Base-by-base conservation (phyloP, 257 asterid genomes). In the Solanum tarijense region DNA sequence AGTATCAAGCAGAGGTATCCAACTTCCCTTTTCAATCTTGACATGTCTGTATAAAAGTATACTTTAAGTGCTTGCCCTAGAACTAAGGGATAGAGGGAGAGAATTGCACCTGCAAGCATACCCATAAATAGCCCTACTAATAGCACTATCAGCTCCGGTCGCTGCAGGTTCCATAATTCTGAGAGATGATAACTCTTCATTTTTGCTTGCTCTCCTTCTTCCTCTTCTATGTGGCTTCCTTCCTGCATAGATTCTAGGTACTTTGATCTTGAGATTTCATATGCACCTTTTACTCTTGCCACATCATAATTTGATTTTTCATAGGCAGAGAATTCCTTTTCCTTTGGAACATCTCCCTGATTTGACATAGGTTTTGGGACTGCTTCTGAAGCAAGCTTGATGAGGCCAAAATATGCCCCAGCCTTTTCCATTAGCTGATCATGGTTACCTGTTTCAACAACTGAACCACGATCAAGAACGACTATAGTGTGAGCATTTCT, bases 21-120 rank as follows among this genome's bases (percentile, higher is more conserved):
- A 66, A 95, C 93, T 5, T 95, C 93, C 85, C 74, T 90, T 90
- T 92, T 96, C 92, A 96, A 60, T 71, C 87, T 65, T 23, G 76
- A 11, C 9, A 86, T 12, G 87, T 91, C 84, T 5, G 83, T 65
- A 74, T 76, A 13, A 43, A 94, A 96, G 95, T 94, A 95, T 34
- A 93, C 95, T 20, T 90, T 91, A n/a, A 96, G 94, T 2, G 98
- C 98, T 87, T 92, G 88, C 7, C 98, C 98, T 12, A 96, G 92
- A 88, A 95, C 78, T 46, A 94, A 89, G n/a, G 98, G 98, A 69
- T 94, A 96, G 88, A 93, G 86, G 4, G 98, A 96, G 48, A 96
- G 94, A 85, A 96, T 91, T n/a, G 98, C 98, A n/a, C 98, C 98
- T 6, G 98, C 98, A 65, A 76, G 39, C 91, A 94, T 88, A 43